phyloP scores from a whole-genome alignment of 2,329 filamentous ascomycete genomes.

The Myriangium duriaei region DNA sequence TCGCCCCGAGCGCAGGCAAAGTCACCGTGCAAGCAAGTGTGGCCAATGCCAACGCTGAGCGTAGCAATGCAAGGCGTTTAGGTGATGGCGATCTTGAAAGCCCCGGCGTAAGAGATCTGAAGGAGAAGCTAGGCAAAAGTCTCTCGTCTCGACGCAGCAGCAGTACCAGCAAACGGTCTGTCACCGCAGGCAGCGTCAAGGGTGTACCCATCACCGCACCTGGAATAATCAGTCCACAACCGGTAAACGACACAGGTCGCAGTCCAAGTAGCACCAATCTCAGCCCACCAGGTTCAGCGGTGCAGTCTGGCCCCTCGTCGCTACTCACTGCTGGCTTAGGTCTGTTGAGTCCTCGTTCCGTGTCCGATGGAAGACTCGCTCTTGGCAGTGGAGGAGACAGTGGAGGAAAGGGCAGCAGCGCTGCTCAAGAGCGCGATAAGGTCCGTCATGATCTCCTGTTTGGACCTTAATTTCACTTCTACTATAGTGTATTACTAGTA shows the following conservation, averaged over 20 bases:
- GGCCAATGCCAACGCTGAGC: conserved; percentile 3
- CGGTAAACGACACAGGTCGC: conserved; percentile 52
- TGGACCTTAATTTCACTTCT: conserved; percentile 24
- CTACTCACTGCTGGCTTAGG: not conserved
- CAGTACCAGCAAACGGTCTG: conserved; percentile 66
- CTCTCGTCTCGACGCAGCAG: conserved; percentile 86
- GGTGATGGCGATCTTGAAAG: conserved; percentile 53
- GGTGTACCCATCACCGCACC: conserved; percentile 7
- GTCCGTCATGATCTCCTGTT: conserved; percentile 33
- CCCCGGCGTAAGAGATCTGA: conserved; percentile 34
- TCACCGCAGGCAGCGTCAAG: conserved; percentile 25
- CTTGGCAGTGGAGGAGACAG: not conserved
- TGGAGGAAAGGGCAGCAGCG: not conserved
- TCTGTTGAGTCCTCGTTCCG: not conserved
- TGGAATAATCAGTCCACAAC: conserved; percentile 37
- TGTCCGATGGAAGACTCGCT: conserved; percentile 1
- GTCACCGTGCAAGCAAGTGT: conserved; percentile 52
- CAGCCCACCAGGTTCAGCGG: not conserved
- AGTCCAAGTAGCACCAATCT: conserved; percentile 3
- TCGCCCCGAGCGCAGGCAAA: conserved; percentile 84
- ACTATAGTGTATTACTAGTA: not conserved
- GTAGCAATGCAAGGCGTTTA: conserved; percentile 52
- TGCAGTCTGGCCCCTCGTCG: not conserved
- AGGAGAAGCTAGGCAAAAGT: conserved; percentile 52
- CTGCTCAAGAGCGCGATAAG: conserved; percentile 23